Evolutionary conservation across 169 alveolate genomes (phyloP).

Genomic region (Plasmodium chabaudi): DNA sequence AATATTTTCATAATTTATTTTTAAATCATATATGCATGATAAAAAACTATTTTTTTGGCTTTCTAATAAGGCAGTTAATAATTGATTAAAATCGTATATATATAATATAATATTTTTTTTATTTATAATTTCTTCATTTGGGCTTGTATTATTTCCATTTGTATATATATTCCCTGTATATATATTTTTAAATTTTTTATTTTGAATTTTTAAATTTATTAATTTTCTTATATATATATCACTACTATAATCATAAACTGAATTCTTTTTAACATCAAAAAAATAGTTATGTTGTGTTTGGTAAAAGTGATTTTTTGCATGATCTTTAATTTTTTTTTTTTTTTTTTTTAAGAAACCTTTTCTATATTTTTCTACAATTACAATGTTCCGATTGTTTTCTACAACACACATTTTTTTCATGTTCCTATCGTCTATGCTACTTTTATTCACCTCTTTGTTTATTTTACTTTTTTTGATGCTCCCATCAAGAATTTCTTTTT

Average conservation of each 20-base stretch:
- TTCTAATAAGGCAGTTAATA: conserved; percentile 58
- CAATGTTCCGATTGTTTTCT: not conserved
- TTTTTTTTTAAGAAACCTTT: not conserved
- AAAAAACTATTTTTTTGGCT: conserved; percentile 53
- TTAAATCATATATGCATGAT: conserved; percentile 37
- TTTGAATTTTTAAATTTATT: conserved; percentile 59
- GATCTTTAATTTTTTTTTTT: conserved; percentile 29
- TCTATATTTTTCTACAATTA: not conserved
- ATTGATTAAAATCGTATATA: conserved; percentile 59
- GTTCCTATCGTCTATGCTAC: too few species aligned
- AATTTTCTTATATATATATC: conserved; percentile 44
- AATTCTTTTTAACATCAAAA: conserved; percentile 52
- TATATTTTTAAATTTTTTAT: conserved; percentile 35
- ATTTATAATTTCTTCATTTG: conserved; percentile 27
- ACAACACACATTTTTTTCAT: too few species aligned
- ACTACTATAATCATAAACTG: conserved; percentile 66
- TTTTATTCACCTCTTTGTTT: too few species aligned
- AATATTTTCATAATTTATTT: conserved; percentile 47
- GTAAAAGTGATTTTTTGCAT: conserved; percentile 50
- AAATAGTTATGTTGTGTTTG: conserved; percentile 53
- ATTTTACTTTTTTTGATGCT: too few species aligned
- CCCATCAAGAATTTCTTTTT: too few species aligned
- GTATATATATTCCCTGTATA: conserved; percentile 27
- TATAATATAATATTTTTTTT: conserved; percentile 57
- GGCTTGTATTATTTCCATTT: conserved; percentile 10